phyloP scores from a whole-genome alignment of 305 asterid genomes.

The Fraxinus albicans region DNA sequence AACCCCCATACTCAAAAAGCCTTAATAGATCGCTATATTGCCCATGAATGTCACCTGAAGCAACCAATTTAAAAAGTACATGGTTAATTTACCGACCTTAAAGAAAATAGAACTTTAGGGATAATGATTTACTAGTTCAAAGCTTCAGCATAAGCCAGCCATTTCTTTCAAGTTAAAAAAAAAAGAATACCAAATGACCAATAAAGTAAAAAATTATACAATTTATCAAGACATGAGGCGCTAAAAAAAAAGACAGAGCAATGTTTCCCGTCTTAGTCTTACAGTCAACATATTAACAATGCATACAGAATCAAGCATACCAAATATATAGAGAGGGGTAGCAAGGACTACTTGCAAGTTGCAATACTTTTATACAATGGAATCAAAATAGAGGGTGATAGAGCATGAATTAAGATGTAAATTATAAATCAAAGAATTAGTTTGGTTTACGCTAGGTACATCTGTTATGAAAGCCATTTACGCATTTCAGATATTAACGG shows the following conservation, averaged over 20 bases:
- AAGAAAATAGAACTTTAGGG: constrained; percentile 5
- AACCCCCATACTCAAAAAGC: constrained; percentile 66
- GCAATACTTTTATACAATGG: not conserved
- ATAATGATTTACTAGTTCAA: constrained; percentile 14
- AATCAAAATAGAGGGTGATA: not conserved
- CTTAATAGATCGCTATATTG: constrained; percentile 62
- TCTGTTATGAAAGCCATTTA: not conserved
- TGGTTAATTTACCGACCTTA: constrained; percentile 17
- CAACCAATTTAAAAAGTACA: not conserved
- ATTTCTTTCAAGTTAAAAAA: constrained; percentile 4
- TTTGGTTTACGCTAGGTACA: not conserved
- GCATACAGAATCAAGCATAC: constrained; percentile 2
- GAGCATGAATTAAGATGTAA: not conserved
- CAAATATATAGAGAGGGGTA: not conserved
- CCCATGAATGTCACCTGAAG: constrained; percentile 62
- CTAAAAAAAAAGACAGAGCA: not conserved
- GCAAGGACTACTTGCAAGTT: not conserved
- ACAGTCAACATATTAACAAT: not conserved
- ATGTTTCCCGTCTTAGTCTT: not conserved
- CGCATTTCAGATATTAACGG: not conserved
- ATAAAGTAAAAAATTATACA: not conserved
- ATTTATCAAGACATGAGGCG: not conserved
- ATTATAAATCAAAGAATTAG: not conserved
- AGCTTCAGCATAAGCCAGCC: constrained; percentile 10
- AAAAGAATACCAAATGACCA: not conserved